Conservation (phyloP, 495 filamentous ascomycete genomes). For the Lophium mytilinum region DNA sequence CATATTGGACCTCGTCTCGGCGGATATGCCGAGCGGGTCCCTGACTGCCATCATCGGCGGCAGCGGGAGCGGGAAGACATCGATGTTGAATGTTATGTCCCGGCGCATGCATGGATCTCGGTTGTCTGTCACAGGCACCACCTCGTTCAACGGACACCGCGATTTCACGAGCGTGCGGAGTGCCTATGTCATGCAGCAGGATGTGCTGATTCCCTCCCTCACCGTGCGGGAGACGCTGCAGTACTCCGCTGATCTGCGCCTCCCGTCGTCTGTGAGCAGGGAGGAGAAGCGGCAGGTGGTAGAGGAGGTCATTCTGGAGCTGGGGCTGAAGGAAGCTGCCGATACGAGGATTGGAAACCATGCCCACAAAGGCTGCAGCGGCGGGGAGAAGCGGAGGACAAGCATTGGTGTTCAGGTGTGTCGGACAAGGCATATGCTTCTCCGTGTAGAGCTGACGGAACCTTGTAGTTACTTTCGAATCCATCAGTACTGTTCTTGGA, state of each 20-base stretch:
- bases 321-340: neutral
- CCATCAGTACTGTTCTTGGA: slow-evolving; percentile 68
- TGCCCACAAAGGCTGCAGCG: slow-evolving; percentile 63
- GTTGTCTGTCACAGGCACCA: slow-evolving; percentile 44
- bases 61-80: slow-evolving; percentile 67
- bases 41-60: slow-evolving; percentile 67
- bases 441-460: neutral
- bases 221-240: slow-evolving; percentile 65
- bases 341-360: slow-evolving; percentile 45
- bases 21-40: slow-evolving; percentile 50
- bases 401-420: slow-evolving; percentile 64
- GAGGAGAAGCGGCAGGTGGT: slow-evolving; percentile 53
- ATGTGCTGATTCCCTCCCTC: slow-evolving; percentile 59
- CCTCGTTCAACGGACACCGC: slow-evolving; percentile 48
- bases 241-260: slow-evolving; percentile 62
- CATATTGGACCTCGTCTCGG: slow-evolving; percentile 48
- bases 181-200: slow-evolving; percentile 72
- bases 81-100: slow-evolving; percentile 61
- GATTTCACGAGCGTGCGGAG: slow-evolving; percentile 48
- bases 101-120: slow-evolving; percentile 50
- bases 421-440: neutral
- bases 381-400: slow-evolving; percentile 65
- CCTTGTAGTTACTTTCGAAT: slow-evolving; percentile 46
- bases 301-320: slow-evolving; percentile 53
- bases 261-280: slow-evolving; percentile 51